Conservation (phyloP, 176 grass and related monocot species). For the Paspalum vaginatum region DNA sequence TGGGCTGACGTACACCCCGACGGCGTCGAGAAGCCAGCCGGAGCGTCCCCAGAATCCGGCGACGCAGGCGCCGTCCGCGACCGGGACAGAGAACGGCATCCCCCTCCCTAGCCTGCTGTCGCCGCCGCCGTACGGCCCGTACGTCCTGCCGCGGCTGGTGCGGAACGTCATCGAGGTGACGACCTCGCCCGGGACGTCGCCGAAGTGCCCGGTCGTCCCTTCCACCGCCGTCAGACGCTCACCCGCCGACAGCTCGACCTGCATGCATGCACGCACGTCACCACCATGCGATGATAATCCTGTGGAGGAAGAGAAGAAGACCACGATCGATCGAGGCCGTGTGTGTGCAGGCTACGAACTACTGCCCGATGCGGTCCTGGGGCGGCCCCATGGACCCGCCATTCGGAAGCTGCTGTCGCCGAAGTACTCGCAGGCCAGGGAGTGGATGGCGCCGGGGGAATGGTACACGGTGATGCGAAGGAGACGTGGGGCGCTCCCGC, state of each 20-base stretch:
- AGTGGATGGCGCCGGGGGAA: constrained; percentile 1
- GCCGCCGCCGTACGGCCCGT: constrained; percentile 15
- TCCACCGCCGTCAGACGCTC: background rate
- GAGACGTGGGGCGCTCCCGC: background rate
- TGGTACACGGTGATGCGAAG: constrained; percentile 23
- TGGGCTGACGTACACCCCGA: background rate
- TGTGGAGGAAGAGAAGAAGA: too few relatives aligned
- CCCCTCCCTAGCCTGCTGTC: background rate
- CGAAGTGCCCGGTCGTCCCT: background rate
- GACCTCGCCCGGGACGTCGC: background rate
- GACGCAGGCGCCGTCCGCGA: constrained; percentile 7
- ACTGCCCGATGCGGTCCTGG: too few relatives aligned
- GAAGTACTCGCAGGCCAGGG: constrained; percentile 10
- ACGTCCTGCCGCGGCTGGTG: background rate
- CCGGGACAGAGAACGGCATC: constrained; percentile 16
- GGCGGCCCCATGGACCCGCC: background rate
- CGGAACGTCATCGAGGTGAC: constrained; percentile 42
- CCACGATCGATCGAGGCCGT: too few relatives aligned
- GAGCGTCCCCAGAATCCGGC: constrained; percentile 36
- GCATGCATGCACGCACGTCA: too few relatives aligned
- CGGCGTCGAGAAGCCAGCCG: constrained; percentile 24
- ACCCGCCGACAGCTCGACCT: background rate
- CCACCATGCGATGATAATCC: too few relatives aligned
- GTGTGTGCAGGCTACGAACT: too few relatives aligned
- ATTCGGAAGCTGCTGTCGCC: background rate